Conservation (phyloP, 768 basidiomycete genomes). For the Leccinum fibrillosum region DNA sequence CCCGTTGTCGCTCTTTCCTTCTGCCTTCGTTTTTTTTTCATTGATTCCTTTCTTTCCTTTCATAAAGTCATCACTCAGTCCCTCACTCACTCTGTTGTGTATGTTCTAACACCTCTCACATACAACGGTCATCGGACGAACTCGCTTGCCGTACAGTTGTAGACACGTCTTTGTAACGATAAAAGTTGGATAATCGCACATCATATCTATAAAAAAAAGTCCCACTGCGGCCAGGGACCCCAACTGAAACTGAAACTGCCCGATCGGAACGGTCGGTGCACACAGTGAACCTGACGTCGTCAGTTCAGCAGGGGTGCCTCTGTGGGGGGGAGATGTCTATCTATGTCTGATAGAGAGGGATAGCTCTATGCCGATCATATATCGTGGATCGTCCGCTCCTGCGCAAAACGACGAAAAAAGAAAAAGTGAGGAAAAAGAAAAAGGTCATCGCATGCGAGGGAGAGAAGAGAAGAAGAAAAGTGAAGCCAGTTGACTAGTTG, state of each 20-base stretch:
- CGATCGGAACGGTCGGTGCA: background rate
- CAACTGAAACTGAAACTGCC: background rate
- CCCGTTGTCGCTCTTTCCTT: conserved; percentile 8
- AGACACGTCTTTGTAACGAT: conserved; percentile 13
- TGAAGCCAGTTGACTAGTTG: background rate
- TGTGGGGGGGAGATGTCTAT: background rate
- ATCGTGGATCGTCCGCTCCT: conserved; percentile 11
- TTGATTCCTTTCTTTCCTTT: background rate
- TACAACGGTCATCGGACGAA: background rate
- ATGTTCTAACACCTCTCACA: background rate
- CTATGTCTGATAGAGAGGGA: conserved; percentile 5
- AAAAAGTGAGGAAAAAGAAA: background rate
- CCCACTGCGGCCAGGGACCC: background rate
- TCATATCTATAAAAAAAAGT: conserved; percentile 6
- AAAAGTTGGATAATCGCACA: conserved; percentile 11
- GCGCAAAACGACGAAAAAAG: background rate
- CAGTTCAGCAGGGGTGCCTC: background rate
- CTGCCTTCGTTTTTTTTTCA: background rate
- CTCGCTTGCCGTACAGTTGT: background rate
- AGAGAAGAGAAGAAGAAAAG: background rate
- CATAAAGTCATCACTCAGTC: background rate
- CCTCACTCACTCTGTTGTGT: conserved; percentile 5
- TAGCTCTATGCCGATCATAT: conserved; percentile 20
- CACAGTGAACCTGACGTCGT: background rate
- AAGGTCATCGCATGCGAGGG: background rate